Evolutionary conservation across 2,329 filamentous ascomycete species (phyloP).

Genomic region (Trichoderma cornu-damae): DNA sequence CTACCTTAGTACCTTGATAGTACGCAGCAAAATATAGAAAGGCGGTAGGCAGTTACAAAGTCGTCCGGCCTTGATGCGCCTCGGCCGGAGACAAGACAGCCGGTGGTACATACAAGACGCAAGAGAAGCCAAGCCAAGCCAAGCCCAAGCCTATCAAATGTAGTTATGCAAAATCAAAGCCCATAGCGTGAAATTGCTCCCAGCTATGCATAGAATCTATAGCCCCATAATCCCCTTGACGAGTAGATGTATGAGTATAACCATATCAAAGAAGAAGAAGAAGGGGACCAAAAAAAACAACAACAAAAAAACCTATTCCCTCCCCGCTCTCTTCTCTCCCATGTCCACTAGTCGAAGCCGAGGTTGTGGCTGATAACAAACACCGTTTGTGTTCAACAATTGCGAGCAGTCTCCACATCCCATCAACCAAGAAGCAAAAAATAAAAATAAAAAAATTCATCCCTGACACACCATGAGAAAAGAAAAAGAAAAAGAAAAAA

Average conservation of each 20-base stretch:
- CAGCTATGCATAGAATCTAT: slow-evolving; percentile 19
- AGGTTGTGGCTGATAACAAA: slow-evolving; percentile 1
- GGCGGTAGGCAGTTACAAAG: too few relatives aligned
- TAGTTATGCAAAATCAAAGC: slow-evolving; percentile 1
- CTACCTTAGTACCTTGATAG: too few relatives aligned
- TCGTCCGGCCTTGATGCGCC: too few relatives aligned
- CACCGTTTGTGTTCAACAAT: neutral
- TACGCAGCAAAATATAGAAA: too few relatives aligned
- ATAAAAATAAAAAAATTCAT: neutral
- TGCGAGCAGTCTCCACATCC: neutral
- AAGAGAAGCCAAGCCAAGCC: neutral
- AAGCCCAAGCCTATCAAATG: too few relatives aligned
- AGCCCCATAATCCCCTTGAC: slow-evolving; percentile 1
- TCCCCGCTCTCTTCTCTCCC: neutral
- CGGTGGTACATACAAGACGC: neutral
- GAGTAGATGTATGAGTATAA: slow-evolving; percentile 4
- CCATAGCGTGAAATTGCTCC: slow-evolving; percentile 15
- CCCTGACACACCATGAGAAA: slow-evolving; percentile 4
- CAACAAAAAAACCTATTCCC: neutral
- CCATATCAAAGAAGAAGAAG: too few relatives aligned
- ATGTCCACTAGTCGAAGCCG: slow-evolving; percentile 1
- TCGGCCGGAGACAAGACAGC: neutral
- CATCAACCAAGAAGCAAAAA: slow-evolving; percentile 5
- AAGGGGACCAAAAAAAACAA: too few relatives aligned
- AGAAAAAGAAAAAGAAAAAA: too few relatives aligned